phyloP scores from a whole-genome alignment of 2,329 filamentous ascomycete species.

The Sporothrix inflata region DNA sequence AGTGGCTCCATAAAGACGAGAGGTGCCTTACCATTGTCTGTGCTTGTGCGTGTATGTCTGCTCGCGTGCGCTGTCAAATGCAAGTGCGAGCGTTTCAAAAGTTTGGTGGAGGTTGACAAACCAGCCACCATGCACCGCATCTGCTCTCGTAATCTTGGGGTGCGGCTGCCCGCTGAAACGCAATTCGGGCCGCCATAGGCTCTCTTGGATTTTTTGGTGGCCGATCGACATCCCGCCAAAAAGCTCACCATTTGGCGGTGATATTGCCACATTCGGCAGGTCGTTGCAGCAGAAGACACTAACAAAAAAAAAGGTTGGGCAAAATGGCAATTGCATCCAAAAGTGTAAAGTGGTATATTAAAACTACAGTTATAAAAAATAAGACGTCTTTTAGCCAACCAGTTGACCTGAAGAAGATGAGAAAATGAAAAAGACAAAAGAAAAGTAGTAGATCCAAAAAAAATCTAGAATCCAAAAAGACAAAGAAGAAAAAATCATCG shows the following conservation, averaged over 20 bases:
- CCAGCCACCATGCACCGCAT: neutral
- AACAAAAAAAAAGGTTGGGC: neutral
- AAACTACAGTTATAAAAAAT: slow-evolving; percentile 16
- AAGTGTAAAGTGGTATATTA: slow-evolving; percentile 21
- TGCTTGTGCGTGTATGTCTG: neutral
- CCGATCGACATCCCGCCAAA: slow-evolving; percentile 5
- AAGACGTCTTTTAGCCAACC: slow-evolving; percentile 15
- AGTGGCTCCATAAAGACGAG: too few relatives aligned
- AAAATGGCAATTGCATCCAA: neutral
- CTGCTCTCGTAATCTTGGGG: slow-evolving; percentile 9
- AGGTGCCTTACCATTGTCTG: slow-evolving; percentile 17
- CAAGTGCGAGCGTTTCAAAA: neutral
- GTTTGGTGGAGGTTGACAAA: neutral
- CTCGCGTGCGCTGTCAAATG: neutral
- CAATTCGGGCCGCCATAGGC: neutral
- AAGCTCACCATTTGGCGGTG: neutral
- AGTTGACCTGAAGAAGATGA: slow-evolving; percentile 10
- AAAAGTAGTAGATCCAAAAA: neutral
- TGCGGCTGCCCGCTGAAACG: neutral
- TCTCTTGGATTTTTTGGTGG: neutral
- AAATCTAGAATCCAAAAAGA: neutral
- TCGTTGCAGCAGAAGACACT: neutral
- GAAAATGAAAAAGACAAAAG: neutral
- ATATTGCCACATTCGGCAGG: neutral
- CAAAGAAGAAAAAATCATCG: neutral